A percentile compares a stretch with the other conserved stretches of the same genome.
Evolutionary conservation across 2,329 filamentous ascomycete genomes (phyloP).

Genomic region (Paraconiothyrium sp.): DNA sequence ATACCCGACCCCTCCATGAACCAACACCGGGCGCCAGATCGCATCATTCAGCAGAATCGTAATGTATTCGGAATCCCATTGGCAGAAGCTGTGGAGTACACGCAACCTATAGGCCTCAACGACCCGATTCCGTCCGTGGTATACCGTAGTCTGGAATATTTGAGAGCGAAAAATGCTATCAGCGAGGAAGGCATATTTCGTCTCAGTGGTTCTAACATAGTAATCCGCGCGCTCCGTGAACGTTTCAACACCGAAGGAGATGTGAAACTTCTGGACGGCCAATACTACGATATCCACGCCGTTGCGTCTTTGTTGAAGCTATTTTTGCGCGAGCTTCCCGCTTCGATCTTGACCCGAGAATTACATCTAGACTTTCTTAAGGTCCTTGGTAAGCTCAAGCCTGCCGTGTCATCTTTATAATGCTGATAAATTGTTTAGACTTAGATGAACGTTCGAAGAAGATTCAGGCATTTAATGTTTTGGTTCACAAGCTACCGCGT

Average conservation of each 20-base stretch:
- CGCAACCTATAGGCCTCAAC: constrained; percentile 75
- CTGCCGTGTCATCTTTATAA: not conserved
- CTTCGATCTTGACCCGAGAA: constrained; percentile 89
- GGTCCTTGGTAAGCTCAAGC: constrained; percentile 68
- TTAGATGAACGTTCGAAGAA: constrained; percentile 79
- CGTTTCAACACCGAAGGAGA: constrained; percentile 95
- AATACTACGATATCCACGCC: constrained; percentile 95
- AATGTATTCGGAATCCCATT: constrained; percentile 84
- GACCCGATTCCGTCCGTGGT: constrained; percentile 89
- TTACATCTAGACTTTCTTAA: constrained; percentile 88
- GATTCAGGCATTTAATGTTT: constrained; percentile 75
- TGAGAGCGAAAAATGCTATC: constrained; percentile 81
- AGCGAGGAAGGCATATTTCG: constrained; percentile 96
- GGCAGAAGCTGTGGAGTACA: constrained; percentile 84
- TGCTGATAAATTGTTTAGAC: constrained; percentile 60
- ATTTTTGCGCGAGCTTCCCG: constrained; percentile 90
- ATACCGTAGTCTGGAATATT: constrained; percentile 93
- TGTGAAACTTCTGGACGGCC: constrained; percentile 84
- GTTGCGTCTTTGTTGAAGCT: constrained; percentile 93
- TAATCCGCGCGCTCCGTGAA: constrained; percentile 90
- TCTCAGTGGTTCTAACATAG: constrained; percentile 93
- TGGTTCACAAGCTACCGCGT: constrained; percentile 81
- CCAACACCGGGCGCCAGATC: constrained; percentile 37
- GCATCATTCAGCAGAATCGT: constrained; percentile 57
- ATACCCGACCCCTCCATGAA: constrained; percentile 49